Evolutionary conservation across 176 grass and related monocot species (phyloP), one percentile per base, ranked within the genome.

Genomic region (Luzula sylvatica): DNA sequence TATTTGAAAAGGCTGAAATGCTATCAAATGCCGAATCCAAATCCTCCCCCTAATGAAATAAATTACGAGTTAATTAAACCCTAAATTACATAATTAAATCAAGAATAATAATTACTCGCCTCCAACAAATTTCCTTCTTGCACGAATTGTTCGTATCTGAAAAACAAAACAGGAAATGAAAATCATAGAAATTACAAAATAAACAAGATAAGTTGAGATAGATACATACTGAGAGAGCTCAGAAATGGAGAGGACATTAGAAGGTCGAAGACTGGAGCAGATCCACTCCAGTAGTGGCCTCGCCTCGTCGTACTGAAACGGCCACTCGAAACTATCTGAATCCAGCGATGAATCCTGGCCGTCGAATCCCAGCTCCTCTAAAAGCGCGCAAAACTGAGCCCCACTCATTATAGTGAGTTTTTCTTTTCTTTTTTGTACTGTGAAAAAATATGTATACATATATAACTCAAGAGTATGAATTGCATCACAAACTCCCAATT

Each of bases 11-110:
- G 40, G 92, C 92, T 11, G 92, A 96, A 77, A 96, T 96, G 55
- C 92, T 96, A 56, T 89, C 80, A 77, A 96, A 96, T 53, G 92
- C 85, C 71, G 92, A 89, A 80, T 96, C 78, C 74, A 96, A 74
- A 56, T 96, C 92, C 38, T 86, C 92, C 44, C 92, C 92, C 87
- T 96, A 61, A 6, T 25, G 47, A 67, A 9, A 3, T 0, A 15
- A 11, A 39, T 20, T 27, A 65, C 47, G 38, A 71, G 23, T 48
- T 61, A 44, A 58, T 29, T 49, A 15, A 69, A 25, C 7, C 38
- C 11, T 57, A 3, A 20, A 11, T 46, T 38, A 26, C 26, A 18
- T n/a, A 66, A 51, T 4, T 51, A 25, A 15, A 1, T 14, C 3
- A 13, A 0, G 7, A 76, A 32, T 52, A 67, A 40, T 45, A 51